Conservation (phyloP, 176 grass and related monocot species). For the Eragrostis nindensis region DNA sequence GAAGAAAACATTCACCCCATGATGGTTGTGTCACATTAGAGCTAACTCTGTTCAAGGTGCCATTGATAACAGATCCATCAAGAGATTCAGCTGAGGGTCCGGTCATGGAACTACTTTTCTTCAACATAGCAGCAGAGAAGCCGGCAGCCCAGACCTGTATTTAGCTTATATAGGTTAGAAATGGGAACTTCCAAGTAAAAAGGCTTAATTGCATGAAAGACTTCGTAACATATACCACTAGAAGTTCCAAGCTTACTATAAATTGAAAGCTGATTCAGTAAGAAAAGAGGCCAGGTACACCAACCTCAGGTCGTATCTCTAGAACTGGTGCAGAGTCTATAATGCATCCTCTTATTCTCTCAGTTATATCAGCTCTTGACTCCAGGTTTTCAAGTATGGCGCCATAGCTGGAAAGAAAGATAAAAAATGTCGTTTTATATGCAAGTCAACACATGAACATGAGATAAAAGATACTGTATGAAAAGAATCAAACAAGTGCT, state of each 20-base stretch:
- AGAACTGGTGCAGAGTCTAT: slow-evolving; percentile 86
- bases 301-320: slow-evolving; percentile 91
- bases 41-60: slow-evolving; percentile 49
- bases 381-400: slow-evolving; percentile 79
- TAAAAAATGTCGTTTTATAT: slow-evolving; percentile 1
- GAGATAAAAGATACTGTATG: neutral
- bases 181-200: slow-evolving; percentile 42
- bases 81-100: slow-evolving; percentile 44
- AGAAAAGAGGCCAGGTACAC: neutral
- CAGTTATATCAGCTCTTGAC: slow-evolving; percentile 75
- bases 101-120: slow-evolving; percentile 66
- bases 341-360: slow-evolving; percentile 91
- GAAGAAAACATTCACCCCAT: slow-evolving; percentile 69
- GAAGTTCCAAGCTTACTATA: slow-evolving; percentile 7
- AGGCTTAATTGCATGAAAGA: slow-evolving; percentile 20
- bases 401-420: slow-evolving; percentile 73
- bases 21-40: slow-evolving; percentile 42
- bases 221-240: slow-evolving; percentile 11
- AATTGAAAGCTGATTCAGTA: neutral
- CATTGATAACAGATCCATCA: slow-evolving; percentile 51
- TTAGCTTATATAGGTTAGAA: slow-evolving; percentile 33
- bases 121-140: slow-evolving; percentile 85
- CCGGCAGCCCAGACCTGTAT: slow-evolving; percentile 96
- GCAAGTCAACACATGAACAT: neutral
- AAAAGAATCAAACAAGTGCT: neutral